Evolutionary conservation across 371 early-diverging fungal genomes (phyloP), one percentile per base, ranked within the genome.

Genomic region (Coemansia sp.): DNA sequence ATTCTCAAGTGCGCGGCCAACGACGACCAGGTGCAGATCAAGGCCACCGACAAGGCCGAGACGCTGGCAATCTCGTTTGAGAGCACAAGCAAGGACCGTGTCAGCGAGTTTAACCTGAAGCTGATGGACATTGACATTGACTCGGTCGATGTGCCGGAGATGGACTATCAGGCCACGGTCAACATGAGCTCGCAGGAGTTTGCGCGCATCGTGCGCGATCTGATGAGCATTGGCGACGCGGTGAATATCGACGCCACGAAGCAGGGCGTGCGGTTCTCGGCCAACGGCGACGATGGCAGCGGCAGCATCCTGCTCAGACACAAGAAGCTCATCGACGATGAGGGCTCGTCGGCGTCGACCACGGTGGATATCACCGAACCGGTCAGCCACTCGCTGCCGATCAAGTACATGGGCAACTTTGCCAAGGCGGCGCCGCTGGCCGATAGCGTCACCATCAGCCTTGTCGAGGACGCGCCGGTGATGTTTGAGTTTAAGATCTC

Each of bases 101-200:
- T 91, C 59, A 89, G 91, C 64, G 96, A 96, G 79, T 98, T 90
- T 78, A 93, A 94, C 66, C 83, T 98, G 59, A 98, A 98, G 84
- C 85, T 99, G 60, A 94, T 98, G 93, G 94, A 94, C 76, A 94
- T 98, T 70, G 97, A 96, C 79, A 84, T 86, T 55, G 99, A 99
- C 65, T 93, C 96, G 76, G 85, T 97, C 68, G 94, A 92, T 70
- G 95, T 98, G 67, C 99, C 98, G 55, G 96, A 95, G 6, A 91
- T 92, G 20, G 85, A 88, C 14, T 98, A 95, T 81, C 94, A 95
- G 65, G 94, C 93, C 11, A 87, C 85, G 56, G 88, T 98, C 31
- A 83, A 80, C 41, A 90, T 99, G 92, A 86, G 93, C 53, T 89
- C 96, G 9, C 77, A 80, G 49, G 94, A 96, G 79, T 98, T 98